Percentiles rank a stretch among this genome's conserved stretches.
These are phyloP conservation scores for Lactarius deliciosus DNA, from an alignment of 768 basidiomycete genomes.

Conservation along the genomic window DNA sequence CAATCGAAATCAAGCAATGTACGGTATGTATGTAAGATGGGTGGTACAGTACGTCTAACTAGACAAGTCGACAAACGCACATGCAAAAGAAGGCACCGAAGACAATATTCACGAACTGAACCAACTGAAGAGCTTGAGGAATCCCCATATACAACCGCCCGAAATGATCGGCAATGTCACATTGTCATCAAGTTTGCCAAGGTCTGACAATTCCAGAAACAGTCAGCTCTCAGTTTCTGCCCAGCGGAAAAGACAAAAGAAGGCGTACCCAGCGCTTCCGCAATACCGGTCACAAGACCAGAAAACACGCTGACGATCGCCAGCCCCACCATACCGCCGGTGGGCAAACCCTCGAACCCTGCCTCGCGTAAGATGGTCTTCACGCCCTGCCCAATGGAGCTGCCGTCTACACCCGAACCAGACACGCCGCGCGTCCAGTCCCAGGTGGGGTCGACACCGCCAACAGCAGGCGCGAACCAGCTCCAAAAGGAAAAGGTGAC, in stretches of 20 bases:
- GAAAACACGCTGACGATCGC: conserved; percentile 57
- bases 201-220: conserved; percentile 47
- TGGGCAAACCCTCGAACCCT: conserved; percentile 28
- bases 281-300: conserved; percentile 77
- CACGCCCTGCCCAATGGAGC: conserved; percentile 32
- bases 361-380: conserved; percentile 32
- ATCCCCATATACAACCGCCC: conserved; percentile 66
- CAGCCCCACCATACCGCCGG: conserved; percentile 52
- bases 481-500: conserved; percentile 76
- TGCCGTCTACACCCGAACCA: conserved; percentile 31
- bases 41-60: conserved; percentile 20
- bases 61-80: neutral
- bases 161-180: conserved; percentile 86
- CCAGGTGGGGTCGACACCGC: conserved; percentile 49
- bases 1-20: neutral
- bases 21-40: conserved; percentile 3
- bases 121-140: conserved; percentile 46
- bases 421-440: conserved; percentile 53
- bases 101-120: conserved; percentile 30
- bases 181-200: conserved; percentile 86
- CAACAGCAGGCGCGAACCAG: conserved; percentile 50
- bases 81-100: neutral
- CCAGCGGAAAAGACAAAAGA: conserved; percentile 5
- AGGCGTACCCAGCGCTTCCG: conserved; percentile 83
- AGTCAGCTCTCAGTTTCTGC: neutral